Evolutionary conservation across 495 filamentous ascomycete species (phyloP), one percentile per base, ranked within the genome.

Genomic region (Penicillium cataractarum): DNA sequence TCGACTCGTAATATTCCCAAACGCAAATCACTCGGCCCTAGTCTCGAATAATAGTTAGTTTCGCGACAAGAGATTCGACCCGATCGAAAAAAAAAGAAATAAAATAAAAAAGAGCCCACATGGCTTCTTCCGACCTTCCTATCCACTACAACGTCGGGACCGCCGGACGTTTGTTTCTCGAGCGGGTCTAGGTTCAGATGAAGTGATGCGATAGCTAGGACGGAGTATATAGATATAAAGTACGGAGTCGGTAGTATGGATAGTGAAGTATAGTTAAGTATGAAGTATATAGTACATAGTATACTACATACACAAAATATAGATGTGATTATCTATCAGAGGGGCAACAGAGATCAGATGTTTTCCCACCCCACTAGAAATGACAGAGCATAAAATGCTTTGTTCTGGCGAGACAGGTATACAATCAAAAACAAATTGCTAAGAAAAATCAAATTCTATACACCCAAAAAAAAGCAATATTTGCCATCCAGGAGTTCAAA

Each of bases 141-240:
- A 64, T 87, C 87, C 31, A 27, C 49, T 52, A 68, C 78, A 13
- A 90, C 84, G 37, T 62, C 57, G 64, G 60, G 48, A 55, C 64
- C 33, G 49, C 64, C 64, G 64, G 61, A 57, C 53, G 64, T 56
- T 66, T 50, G 50, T 40, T 61, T 42, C 59, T 49, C 35, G 37
- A 35, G 31, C 19, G 17, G 51, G 26, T 37, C 26, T n/a, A 26
- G 51, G 37, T 55, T 52, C 22, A 39, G 49, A 65, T 4, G 13
- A 39, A 39, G 2, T 9, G 42, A 46, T 46, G 42, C 9, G 42
- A 46, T 50, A 17, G 24, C 58, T 61, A 31, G 7, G 3, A 31
- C 29, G 7, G 29, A 7, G 29, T 57, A 33, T 35, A 42, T 50
- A 50, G 21, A 48, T 22, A 26, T 27, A 15, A 29, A 12, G 24